These are phyloP conservation scores for Salicornia ramosissima DNA, from an alignment of 148 eudicot species.

Conservation along the genomic window DNA sequence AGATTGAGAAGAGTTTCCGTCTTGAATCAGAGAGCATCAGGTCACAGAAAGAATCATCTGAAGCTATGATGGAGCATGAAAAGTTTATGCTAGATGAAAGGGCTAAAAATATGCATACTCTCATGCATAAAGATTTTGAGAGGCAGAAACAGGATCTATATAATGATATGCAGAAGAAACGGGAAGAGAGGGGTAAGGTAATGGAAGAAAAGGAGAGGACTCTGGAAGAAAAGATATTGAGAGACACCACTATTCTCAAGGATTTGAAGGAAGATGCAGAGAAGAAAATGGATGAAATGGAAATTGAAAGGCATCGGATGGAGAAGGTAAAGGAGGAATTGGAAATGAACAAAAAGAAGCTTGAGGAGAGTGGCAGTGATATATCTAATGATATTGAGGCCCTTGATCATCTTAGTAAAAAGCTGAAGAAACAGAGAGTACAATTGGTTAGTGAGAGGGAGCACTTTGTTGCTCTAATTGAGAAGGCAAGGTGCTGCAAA, in stretches of 20 bases:
- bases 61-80: constrained; percentile 63
- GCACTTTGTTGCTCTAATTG: constrained; percentile 46
- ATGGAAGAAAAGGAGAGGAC: constrained; percentile 53
- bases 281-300: constrained; percentile 52
- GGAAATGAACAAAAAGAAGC: constrained; percentile 47
- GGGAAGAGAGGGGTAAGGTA: constrained; percentile 46
- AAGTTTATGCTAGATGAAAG: constrained; percentile 46
- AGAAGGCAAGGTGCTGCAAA: constrained; percentile 53
- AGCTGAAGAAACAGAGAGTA: constrained; percentile 57
- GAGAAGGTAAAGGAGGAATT: constrained; percentile 59
- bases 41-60: constrained; percentile 70
- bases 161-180: constrained; percentile 44
- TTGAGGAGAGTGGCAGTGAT: constrained; percentile 61
- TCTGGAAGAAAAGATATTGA: constrained; percentile 50
- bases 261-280: constrained; percentile 42
- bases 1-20: constrained; percentile 37
- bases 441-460: constrained; percentile 53
- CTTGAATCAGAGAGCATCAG: constrained; percentile 49
- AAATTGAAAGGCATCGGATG: constrained; percentile 34
- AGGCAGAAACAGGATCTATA: constrained; percentile 47
- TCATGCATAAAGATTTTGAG: constrained; percentile 59
- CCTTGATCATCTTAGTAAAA: constrained; percentile 61
- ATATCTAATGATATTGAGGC: constrained; percentile 65
- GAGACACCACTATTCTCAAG: constrained; percentile 38
- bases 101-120: constrained; percentile 40